Percentiles rank a stretch among this genome's conserved stretches.
These are phyloP conservation scores for Phytophthora syringae DNA, from an alignment of 352 stramenopile genomes.

Conservation along the genomic window DNA sequence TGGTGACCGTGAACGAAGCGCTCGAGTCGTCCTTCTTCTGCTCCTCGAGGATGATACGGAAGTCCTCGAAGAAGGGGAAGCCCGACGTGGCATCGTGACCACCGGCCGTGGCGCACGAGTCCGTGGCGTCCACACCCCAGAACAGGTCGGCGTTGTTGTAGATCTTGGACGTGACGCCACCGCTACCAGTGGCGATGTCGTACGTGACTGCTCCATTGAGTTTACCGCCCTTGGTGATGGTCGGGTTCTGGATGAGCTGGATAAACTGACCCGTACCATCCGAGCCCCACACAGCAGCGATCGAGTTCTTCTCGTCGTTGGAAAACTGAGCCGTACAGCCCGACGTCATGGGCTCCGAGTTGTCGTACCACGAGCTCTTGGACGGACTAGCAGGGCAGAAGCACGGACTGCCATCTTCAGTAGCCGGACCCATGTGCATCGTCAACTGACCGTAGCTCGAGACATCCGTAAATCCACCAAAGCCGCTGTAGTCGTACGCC, in stretches of 20 bases:
- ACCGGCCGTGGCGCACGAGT: conserved; percentile 46
- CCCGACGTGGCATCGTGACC: conserved; percentile 70
- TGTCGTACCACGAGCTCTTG: conserved; percentile 65
- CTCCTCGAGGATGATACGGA: conserved; percentile 77
- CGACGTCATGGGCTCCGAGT: conserved; percentile 65
- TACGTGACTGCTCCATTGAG: conserved; percentile 63
- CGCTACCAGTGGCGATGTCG: conserved; percentile 55
- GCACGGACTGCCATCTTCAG: conserved; percentile 49
- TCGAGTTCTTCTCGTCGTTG: conserved; percentile 62
- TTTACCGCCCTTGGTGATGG: conserved; percentile 64
- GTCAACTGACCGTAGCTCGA: conserved; percentile 74
- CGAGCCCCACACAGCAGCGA: conserved; percentile 68
- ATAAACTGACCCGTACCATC: conserved; percentile 73
- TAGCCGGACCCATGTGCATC: conserved; percentile 70
- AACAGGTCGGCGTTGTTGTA: conserved; percentile 81
- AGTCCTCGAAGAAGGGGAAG: conserved; percentile 83
- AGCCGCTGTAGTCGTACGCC: conserved; percentile 60
- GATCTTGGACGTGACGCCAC: conserved; percentile 65
- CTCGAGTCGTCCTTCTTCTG: conserved; percentile 76
- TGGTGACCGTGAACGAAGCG: conserved; percentile 75
- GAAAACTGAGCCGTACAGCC: conserved; percentile 75
- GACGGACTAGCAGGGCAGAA: conserved; percentile 57
- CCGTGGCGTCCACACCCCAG: conserved; percentile 59
- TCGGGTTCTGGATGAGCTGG: conserved; percentile 76
- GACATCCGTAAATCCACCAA: conserved; percentile 40